Base-by-base conservation (phyloP, 2,329 filamentous ascomycete genomes). In the Aspergillus vadensis region DNA sequence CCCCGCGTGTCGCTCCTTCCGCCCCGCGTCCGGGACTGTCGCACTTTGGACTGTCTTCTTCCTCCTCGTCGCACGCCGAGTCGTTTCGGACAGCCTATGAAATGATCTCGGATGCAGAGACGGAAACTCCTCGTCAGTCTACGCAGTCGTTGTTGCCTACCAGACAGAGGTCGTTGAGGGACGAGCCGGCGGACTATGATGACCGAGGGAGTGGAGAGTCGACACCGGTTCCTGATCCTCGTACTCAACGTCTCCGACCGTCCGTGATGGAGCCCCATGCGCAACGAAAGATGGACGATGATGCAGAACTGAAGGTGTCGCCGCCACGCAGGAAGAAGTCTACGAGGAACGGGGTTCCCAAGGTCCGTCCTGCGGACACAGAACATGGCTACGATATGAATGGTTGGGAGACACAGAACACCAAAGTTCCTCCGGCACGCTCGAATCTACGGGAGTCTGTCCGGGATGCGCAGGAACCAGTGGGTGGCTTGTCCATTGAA, bases 11-110 rank as follows among this genome's bases (percentile, higher is more conserved):
- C 32, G 65, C 69, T 23, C 69, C 73, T n/a, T 66, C 66, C 5
- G 57, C 27, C 5, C 65, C 69, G 58, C 73, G 70, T 57, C 67
- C 83, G 17, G 72, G 74, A 17, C 69, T 81, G 48, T 76, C 75
- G 63, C 83, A 87, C 64, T 82, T 83, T 21, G 85, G 83, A 32
- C 84, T 84, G 63, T 75, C 81, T 9, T 87, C 81, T 2, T 76
- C 82, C 5, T 75, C 82, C 6, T 81, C 80, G 1, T 88, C 86
- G n/a, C 83, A 83, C 41, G 83, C 87, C 21, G 87, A 88, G 56
- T 92, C 90, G 1, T 92, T 91, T 70, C 87, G 80, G 65, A 92
- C 90, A 2, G 90, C 90, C 4, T 82, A 80, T 41, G 90, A 92
- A 74, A 83, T 85, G 48, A 83, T 84, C 1, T 82, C 82, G 1